Base-by-base conservation (phyloP, 106 monocot species). In the Allium sativum region DNA sequence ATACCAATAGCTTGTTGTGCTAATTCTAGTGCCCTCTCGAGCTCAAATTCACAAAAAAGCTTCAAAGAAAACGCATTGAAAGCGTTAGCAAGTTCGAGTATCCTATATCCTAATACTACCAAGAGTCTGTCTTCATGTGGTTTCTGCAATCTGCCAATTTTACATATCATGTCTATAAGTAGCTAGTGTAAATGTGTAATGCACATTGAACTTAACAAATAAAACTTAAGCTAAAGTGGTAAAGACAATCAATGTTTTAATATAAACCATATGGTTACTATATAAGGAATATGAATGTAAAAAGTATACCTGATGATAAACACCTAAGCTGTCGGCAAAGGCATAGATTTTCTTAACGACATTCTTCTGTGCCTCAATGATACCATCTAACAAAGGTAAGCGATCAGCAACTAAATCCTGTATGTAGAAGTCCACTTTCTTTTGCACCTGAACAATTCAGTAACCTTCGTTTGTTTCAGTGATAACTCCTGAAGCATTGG, bases 371-470 rank as follows among this genome's bases (percentile, higher is more conserved):
- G 95, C 95, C 61, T 82, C 95, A 45, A 80, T 65, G n/a, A 96
- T 60, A 3, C 95, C 95, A 78, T 96, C 84, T 87, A 96, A 69
- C 44, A 96, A 65, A 51, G 95, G 90, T 45, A 96, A 72, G 46
- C 81, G 82, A 56, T 96, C 90, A 0, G 79, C 87, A 20, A 87
- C 76, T 6, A 69, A 62, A 53, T 73, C 87, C 50, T 90, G 78
- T 19, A 90, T 87, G 69, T 76, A 78, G 52, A 96, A 90, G 64
- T 96, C 90, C 22, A 96, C 68, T 67, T 84, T 96, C 68, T 96
- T 96, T 84, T 96, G 90, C 20, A 96, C 81, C 52, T 79, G 66
- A 60, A 96, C 19, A 42, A 76, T 52, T 20, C 90, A 73, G 47
- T 20, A 45, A 0, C 62, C 62, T 41, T 31, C 52, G 12, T 77